These are phyloP conservation scores for Fusarium hainanense DNA, from an alignment of 2,329 filamentous ascomycete genomes.

Conservation along the genomic window DNA sequence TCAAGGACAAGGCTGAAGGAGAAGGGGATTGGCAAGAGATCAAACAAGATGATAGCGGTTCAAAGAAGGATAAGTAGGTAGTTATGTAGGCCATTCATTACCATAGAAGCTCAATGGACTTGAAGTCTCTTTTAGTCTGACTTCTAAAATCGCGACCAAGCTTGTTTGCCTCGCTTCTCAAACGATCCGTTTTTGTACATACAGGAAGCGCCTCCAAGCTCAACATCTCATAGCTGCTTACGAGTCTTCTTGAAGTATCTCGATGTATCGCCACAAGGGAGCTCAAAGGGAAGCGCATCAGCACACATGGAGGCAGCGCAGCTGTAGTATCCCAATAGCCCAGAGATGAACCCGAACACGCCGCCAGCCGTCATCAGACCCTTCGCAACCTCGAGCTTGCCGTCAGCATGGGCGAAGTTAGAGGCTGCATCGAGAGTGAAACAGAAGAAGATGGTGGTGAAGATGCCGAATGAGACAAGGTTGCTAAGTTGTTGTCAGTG, in stretches of 20 bases:
- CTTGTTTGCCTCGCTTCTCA: background rate
- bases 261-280: conserved; percentile 44
- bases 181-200: background rate
- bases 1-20: background rate
- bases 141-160: background rate
- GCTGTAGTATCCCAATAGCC: conserved; percentile 44
- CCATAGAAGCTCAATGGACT: too few species aligned
- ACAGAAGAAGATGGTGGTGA: conserved; percentile 42
- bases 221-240: background rate
- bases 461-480: conserved; percentile 45
- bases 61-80: background rate
- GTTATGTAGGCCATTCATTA: background rate
- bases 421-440: conserved; percentile 41
- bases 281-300: conserved; percentile 40
- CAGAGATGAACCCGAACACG: conserved; percentile 43
- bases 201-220: background rate
- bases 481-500: conserved; percentile 17
- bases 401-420: conserved; percentile 44
- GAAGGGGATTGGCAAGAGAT: background rate
- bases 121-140: too few species aligned
- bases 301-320: conserved; percentile 42
- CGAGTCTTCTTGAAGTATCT: conserved; percentile 29
- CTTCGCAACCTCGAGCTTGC: conserved; percentile 20
- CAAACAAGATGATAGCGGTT: background rate
- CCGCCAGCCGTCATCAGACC: conserved; percentile 39